A percentile compares a stretch with the other conserved stretches of the same genome.
Evolutionary conservation across 108 stramenopile species (phyloP).

Genomic region (Pseudonitzschia pungens): DNA sequence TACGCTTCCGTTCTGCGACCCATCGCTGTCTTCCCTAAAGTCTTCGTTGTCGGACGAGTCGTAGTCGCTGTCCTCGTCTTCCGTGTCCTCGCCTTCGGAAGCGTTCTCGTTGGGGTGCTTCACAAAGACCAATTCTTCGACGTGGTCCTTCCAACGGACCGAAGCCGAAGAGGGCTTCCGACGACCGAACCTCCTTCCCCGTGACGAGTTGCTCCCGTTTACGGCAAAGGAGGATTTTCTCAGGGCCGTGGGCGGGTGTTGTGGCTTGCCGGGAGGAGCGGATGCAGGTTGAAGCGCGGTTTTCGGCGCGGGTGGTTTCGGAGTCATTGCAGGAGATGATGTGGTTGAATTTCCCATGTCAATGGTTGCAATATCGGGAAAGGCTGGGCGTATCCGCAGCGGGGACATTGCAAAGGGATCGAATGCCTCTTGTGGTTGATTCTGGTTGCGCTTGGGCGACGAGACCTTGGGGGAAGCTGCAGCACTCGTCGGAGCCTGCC

Average conservation of each 20-base stretch:
- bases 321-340: neutral
- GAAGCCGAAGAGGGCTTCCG: neutral
- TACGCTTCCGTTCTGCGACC: too few species aligned
- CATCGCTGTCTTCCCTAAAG: neutral
- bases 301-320: neutral
- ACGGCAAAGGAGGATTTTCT: slow-evolving; percentile 1
- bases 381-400: neutral
- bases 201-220: neutral
- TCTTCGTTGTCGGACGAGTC: neutral
- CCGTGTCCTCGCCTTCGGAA: neutral
- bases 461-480: neutral
- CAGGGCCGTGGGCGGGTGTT: neutral
- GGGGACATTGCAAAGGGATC: neutral
- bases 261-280: neutral
- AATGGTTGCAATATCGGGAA: neutral
- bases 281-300: neutral
- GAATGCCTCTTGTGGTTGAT: neutral
- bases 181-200: neutral
- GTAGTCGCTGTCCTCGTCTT: slow-evolving; percentile 4
- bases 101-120: slow-evolving; percentile 27
- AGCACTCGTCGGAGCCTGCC: neutral
- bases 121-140: slow-evolving; percentile 49
- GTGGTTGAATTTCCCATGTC: neutral
- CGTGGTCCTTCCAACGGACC: slow-evolving; percentile 54
- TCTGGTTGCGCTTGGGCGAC: neutral